Conservation (phyloP, 371 early-diverging fungal species). For the Mucor velutinosus region DNA sequence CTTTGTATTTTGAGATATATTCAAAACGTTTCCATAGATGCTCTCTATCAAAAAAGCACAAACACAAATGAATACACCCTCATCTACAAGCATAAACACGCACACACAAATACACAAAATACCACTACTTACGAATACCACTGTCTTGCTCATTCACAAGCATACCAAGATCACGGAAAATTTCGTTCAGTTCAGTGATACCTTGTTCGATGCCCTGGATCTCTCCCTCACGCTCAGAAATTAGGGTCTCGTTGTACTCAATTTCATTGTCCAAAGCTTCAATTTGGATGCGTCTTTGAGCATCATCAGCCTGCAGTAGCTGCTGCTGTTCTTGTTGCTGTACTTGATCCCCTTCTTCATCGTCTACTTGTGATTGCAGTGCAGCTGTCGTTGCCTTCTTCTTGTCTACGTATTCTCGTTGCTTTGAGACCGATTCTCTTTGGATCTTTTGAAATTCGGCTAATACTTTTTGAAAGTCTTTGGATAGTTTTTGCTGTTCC, state of each 20-base stretch:
- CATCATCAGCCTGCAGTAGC: conserved; percentile 58
- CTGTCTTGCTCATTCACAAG: conserved; percentile 95
- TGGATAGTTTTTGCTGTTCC: conserved; percentile 82
- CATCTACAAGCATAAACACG: neutral
- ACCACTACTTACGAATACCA: conserved; percentile 78
- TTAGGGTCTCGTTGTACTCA: conserved; percentile 90
- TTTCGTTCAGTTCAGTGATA: conserved; percentile 91
- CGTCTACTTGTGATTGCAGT: conserved; percentile 35
- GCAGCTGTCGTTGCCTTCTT: conserved; percentile 54
- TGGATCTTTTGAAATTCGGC: conserved; percentile 87
- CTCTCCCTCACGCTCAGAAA: conserved; percentile 92
- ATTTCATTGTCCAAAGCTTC: conserved; percentile 87
- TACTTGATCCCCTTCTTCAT: conserved; percentile 51
- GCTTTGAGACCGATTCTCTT: conserved; percentile 80
- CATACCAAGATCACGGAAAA: conserved; percentile 94
- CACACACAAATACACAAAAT: too few relatives aligned
- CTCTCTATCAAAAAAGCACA: conserved; percentile 33
- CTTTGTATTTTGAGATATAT: conserved; percentile 76
- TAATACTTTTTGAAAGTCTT: conserved; percentile 91
- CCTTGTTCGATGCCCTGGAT: conserved; percentile 91
- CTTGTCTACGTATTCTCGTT: conserved; percentile 84
- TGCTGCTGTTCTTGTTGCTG: conserved; percentile 38
- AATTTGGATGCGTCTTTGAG: conserved; percentile 69
- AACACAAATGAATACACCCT: conserved; percentile 1
- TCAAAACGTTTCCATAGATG: conserved; percentile 77